Conservation (phyloP, 805 yeast genomes). For the Schwanniomyces pseudopolymorphus region DNA sequence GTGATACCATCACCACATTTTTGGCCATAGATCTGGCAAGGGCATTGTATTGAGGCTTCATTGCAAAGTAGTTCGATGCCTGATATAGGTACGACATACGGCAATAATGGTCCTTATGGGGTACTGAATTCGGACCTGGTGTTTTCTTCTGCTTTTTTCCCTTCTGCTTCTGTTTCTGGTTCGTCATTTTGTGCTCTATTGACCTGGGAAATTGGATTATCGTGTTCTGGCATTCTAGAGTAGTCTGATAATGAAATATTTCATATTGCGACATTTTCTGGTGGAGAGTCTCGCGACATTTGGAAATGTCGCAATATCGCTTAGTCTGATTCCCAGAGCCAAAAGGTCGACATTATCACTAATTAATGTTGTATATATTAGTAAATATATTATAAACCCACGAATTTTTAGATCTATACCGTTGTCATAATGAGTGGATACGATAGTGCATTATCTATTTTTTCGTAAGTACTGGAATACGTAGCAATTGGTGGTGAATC, state of each 20-base stretch:
- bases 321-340: not conserved
- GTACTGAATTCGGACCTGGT: constrained; percentile 38
- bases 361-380: not conserved
- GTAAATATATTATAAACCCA: not conserved
- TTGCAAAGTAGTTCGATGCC: constrained; percentile 43
- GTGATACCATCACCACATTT: constrained; percentile 59
- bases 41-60: constrained; percentile 26
- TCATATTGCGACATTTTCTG: not conserved
- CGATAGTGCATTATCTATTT: constrained; percentile 97
- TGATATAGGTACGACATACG: constrained; percentile 62
- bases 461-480: constrained; percentile 61
- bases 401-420: not conserved
- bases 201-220: no score
- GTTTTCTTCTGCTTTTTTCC: constrained; percentile 9
- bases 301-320: not conserved
- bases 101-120: constrained; percentile 59
- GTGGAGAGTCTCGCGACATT: not conserved
- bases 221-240: no score
- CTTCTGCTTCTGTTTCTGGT: constrained; percentile 2
- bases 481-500: not conserved
- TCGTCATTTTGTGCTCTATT: no score
- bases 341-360: not conserved
- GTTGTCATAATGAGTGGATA: constrained; percentile 80
- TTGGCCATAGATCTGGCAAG: constrained; percentile 58
- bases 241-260: not conserved